Percentiles rank a stretch among this genome's conserved stretches.
These are phyloP conservation scores for Saururus chinensis DNA, from an alignment of 164 flowering plant species.

Conservation along the genomic window DNA sequence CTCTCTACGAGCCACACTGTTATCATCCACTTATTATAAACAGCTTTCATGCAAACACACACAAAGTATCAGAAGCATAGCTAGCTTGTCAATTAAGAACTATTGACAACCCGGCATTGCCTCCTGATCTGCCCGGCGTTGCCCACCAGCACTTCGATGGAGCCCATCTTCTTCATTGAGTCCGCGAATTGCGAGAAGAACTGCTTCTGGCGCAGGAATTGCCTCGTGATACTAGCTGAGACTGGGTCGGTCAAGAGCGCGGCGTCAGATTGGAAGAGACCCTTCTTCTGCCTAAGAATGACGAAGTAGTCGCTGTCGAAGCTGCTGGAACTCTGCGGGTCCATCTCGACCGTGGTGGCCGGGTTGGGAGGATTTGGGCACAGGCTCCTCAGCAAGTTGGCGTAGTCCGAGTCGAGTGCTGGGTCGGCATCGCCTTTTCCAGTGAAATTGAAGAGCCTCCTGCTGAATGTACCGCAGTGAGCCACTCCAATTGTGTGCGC, in stretches of 20 bases:
- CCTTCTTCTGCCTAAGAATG: slow-evolving; percentile 19
- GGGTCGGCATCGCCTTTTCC: slow-evolving; percentile 45
- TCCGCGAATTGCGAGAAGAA: slow-evolving; percentile 4
- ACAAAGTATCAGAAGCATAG: too few relatives aligned
- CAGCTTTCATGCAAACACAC: too few relatives aligned
- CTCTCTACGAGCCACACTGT: too few relatives aligned
- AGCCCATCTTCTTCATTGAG: slow-evolving; percentile 19
- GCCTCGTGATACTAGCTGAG: background rate
- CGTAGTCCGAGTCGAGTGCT: slow-evolving; percentile 33
- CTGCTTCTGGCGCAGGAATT: background rate
- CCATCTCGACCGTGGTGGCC: slow-evolving; percentile 35
- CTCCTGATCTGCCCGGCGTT: slow-evolving; percentile 18
- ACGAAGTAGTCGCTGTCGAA: slow-evolving; percentile 36
- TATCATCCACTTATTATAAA: too few relatives aligned
- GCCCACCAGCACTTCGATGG: slow-evolving; percentile 18
- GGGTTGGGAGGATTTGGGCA: slow-evolving; percentile 23
- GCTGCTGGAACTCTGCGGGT: slow-evolving; percentile 23
- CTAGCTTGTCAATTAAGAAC: too few relatives aligned
- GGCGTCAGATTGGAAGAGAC: slow-evolving; percentile 50
- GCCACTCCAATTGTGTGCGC: slow-evolving; percentile 47
- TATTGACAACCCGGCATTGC: background rate
- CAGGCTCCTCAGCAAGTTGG: slow-evolving; percentile 18
- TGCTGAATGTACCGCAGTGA: slow-evolving; percentile 29
- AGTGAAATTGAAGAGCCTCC: slow-evolving; percentile 51
- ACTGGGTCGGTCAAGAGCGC: slow-evolving; percentile 29